These are phyloP conservation scores for Mycena amicta DNA, from an alignment of 768 basidiomycete species.

Conservation along the genomic window DNA sequence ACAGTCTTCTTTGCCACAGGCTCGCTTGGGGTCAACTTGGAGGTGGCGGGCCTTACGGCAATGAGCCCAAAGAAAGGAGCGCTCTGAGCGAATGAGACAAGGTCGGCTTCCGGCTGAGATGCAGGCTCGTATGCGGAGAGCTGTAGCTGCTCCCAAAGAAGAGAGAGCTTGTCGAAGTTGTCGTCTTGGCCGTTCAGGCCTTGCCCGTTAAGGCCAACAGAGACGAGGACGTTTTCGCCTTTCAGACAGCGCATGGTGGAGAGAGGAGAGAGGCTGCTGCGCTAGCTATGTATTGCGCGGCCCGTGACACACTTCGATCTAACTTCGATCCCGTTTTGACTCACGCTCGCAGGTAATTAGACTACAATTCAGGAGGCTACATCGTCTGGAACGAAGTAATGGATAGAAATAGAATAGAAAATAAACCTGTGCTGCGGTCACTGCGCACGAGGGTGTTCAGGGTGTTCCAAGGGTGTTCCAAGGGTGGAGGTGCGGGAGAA, in stretches of 20 bases:
- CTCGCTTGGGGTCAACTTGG: too few species aligned
- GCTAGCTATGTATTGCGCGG: too few species aligned
- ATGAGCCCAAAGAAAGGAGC: slow-evolving; percentile 45
- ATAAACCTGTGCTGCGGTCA: too few species aligned
- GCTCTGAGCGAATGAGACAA: slow-evolving; percentile 42
- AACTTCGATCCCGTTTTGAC: too few species aligned
- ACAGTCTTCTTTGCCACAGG: too few species aligned
- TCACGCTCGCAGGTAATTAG: too few species aligned
- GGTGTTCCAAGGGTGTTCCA: not conserved
- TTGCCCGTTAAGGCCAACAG: slow-evolving; percentile 36
- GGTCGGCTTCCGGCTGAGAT: slow-evolving; percentile 35
- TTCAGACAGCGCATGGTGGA: slow-evolving; percentile 6
- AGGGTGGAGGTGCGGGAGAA: not conserved
- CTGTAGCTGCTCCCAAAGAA: slow-evolving; percentile 45
- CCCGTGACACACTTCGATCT: too few species aligned
- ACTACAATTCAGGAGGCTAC: too few species aligned
- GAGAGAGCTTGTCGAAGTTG: slow-evolving; percentile 35
- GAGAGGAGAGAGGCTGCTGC: not conserved
- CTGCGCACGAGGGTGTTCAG: too few species aligned
- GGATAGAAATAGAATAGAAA: too few species aligned
- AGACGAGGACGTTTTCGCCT: slow-evolving; percentile 25
- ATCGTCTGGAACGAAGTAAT: too few species aligned
- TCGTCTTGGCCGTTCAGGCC: slow-evolving; percentile 45
- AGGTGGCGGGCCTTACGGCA: too few species aligned
- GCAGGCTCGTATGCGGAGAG: slow-evolving; percentile 43